These are phyloP conservation scores for Ceratobasidium sp. DNA, from an alignment of 1,284 basidiomycete genomes.

Conservation along the genomic window DNA sequence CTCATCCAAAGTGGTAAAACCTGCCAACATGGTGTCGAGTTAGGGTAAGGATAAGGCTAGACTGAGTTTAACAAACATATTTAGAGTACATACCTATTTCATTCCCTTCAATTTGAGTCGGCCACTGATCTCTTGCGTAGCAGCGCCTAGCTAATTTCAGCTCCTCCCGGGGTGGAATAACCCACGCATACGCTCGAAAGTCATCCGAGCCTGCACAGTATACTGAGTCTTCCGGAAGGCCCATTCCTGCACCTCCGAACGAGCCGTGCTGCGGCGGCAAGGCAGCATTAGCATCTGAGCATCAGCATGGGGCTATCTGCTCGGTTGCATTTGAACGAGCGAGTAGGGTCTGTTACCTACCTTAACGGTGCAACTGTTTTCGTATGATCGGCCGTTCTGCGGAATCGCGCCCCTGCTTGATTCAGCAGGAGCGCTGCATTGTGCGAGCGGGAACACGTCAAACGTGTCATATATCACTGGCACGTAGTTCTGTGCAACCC, in stretches of 20 bases:
- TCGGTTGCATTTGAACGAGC: conserved; percentile 38
- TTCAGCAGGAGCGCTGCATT: conserved; percentile 18
- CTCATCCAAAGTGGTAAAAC: conserved; percentile 16
- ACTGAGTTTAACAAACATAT: background rate
- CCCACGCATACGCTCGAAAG: conserved; percentile 37
- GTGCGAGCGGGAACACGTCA: conserved; percentile 36
- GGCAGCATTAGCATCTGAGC: background rate
- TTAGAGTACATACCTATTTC: conserved; percentile 26
- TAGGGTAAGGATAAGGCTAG: background rate
- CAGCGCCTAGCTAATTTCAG: conserved; percentile 12
- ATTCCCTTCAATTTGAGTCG: conserved; percentile 1
- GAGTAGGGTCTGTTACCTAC: conserved; percentile 4
- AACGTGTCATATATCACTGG: conserved; percentile 40
- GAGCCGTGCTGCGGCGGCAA: conserved; percentile 36
- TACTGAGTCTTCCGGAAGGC: conserved; percentile 40
- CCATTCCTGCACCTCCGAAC: conserved; percentile 33
- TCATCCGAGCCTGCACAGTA: conserved; percentile 41
- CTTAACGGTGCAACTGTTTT: conserved; percentile 35
- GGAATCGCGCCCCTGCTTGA: background rate
- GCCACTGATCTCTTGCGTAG: conserved; percentile 12
- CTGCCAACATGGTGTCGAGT: background rate
- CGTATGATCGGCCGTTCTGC: conserved; percentile 25
- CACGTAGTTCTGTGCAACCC: conserved; percentile 19
- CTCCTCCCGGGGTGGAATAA: conserved; percentile 16
- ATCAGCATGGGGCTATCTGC: background rate